phyloP scores from a whole-genome alignment of 371 early-diverging fungal species.

The Cladochytrium tenue region DNA sequence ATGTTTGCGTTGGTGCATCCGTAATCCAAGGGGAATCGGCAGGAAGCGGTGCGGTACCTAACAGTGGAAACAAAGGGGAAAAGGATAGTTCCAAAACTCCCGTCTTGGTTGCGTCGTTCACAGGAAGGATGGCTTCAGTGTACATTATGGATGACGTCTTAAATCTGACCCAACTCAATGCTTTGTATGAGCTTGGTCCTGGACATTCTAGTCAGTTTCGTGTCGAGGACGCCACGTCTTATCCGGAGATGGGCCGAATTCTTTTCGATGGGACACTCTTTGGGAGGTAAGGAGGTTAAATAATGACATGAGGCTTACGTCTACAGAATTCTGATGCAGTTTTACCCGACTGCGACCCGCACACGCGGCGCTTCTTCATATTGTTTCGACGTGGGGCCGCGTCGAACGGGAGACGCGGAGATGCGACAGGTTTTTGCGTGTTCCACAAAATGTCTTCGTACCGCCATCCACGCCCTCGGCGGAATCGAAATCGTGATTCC shows the following conservation, averaged over 20 bases:
- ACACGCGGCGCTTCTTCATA: slow-evolving; percentile 1
- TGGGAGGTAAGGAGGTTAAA: slow-evolving; percentile 1
- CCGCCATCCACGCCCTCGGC: slow-evolving; percentile 53
- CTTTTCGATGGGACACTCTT: slow-evolving; percentile 26
- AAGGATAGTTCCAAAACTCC: not conserved
- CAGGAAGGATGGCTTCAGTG: slow-evolving; percentile 38
- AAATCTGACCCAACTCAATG: slow-evolving; percentile 9
- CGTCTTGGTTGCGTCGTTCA: slow-evolving; percentile 16
- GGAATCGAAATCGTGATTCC: slow-evolving; percentile 54
- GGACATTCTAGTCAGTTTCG: slow-evolving; percentile 37
- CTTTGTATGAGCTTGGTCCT: slow-evolving; percentile 30
- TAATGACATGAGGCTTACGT: not conserved
- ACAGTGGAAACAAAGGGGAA: slow-evolving; percentile 8
- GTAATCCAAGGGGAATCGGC: not conserved
- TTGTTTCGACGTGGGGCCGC: slow-evolving; percentile 38
- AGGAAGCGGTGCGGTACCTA: slow-evolving; percentile 18
- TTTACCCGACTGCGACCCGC: slow-evolving; percentile 37
- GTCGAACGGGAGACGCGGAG: slow-evolving; percentile 13
- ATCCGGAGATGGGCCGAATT: slow-evolving; percentile 24
- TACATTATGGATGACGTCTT: slow-evolving; percentile 42
- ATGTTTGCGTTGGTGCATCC: slow-evolving; percentile 33
- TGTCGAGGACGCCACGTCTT: slow-evolving; percentile 25
- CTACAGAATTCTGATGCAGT: slow-evolving; percentile 32
- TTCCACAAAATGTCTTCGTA: slow-evolving; percentile 48
- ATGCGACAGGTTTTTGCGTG: slow-evolving; percentile 38